Base-by-base conservation (phyloP, 108 stramenopile genomes). In the Schizochytrium sp. region DNA sequence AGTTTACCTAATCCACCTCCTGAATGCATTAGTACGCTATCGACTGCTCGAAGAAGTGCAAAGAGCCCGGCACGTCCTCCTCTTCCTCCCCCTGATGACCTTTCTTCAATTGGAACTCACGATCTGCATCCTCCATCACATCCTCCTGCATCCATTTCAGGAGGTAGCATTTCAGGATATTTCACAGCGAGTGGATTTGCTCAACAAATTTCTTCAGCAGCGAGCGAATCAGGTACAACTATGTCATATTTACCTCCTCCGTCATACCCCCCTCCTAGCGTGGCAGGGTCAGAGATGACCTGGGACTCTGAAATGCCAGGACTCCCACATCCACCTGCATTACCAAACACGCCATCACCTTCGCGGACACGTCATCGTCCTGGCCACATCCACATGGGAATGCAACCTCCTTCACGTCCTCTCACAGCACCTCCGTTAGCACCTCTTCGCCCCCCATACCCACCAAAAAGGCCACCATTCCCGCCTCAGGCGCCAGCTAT, bases 271-370 rank as follows among this genome's bases (percentile, higher is more conserved):
- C 64, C 64, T 8, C 64, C 64, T 7, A 69, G 64, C 28, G 64
- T 69, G 64, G 64, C 64, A 69, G 64, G 64, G 10, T 69, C 64
- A 38, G 64, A 69, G 64, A 69, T 69, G 64, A 69, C 64, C 28
- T 69, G 64, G 64, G 64, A 69, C 64, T 69, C 64, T 69, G 64
- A 69, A 38, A 44, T 44, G 57, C 57, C 10, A 10, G 57, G 57
- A 10, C 13, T 10, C 57, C 13, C 28, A 28, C 28, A 28, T 28
- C 28, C 28, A 28, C 28, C 28, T 28, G 28, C 28, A 28, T 28
- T 28, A 28, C 28, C 28, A 28, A 28, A 28, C 57, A 58, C 57
- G 57, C 57, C 57, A 58, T 28, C 28, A 28, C 28, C 28, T 28
- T 28, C 28, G 28, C 28, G 28, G 28, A 28, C 28, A 28, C 28